Evolutionary conservation across 2,329 filamentous ascomycete genomes (phyloP).

Genomic region (Exophiala bonariae): DNA sequence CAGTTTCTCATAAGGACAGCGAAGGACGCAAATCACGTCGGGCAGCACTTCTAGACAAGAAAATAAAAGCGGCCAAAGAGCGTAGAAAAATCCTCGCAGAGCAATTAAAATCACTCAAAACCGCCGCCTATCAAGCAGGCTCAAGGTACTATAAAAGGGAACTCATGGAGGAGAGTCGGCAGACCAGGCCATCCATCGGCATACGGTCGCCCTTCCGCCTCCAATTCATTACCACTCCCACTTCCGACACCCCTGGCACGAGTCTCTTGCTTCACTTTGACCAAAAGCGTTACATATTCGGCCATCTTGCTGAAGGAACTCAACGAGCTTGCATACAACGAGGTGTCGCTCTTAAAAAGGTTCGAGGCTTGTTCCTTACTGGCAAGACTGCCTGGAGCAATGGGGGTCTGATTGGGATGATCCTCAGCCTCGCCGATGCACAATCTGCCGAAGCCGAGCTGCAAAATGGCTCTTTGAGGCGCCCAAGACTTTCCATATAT

Average conservation of each 20-base stretch:
- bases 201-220: conserved; percentile 60
- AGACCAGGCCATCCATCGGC: conserved; percentile 12
- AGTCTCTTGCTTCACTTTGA: conserved; percentile 77
- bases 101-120: no score
- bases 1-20: no score
- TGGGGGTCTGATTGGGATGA: conserved; percentile 80
- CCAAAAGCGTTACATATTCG: conserved; percentile 80
- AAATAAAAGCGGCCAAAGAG: no score
- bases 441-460: conserved; percentile 39
- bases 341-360: conserved; percentile 63
- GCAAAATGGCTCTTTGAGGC: conserved; percentile 15
- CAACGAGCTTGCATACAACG: conserved; percentile 75
- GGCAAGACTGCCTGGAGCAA: conserved; percentile 76
- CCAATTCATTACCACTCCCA: conserved; percentile 77
- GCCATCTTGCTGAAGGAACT: conserved; percentile 77
- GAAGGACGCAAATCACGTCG: no score
- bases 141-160: no score
- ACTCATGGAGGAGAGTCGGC: conserved; percentile 11
- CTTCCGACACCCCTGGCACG: conserved; percentile 83
- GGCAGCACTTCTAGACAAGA: no score
- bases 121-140: no score
- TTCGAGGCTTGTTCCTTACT: conserved; percentile 79
- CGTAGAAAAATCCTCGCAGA: no score
- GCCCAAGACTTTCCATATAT: conserved; percentile 45
- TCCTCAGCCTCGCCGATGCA: conserved; percentile 78